Evolutionary conservation across 495 filamentous ascomycete genomes (phyloP).

Genomic region (Hyaloscypha bicolor): DNA sequence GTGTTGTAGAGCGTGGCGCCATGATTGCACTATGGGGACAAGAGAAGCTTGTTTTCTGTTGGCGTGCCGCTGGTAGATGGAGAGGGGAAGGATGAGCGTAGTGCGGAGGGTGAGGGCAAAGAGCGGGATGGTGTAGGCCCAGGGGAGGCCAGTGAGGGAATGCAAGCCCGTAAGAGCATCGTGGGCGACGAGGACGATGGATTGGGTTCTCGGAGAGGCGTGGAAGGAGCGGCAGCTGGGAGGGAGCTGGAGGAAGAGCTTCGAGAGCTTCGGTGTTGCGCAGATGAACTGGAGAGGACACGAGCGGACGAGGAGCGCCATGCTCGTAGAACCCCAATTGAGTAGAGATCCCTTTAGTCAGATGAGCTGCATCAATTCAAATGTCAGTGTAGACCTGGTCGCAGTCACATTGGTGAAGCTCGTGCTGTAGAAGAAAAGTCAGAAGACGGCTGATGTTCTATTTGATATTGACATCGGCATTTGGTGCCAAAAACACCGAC

Average conservation of each 20-base stretch:
- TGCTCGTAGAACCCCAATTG: constrained; percentile 1
- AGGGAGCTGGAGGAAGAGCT: constrained; percentile 27
- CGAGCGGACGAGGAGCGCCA: constrained; percentile 17
- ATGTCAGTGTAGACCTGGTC: background rate
- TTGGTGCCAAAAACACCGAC: constrained; percentile 2
- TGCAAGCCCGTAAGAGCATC: constrained; percentile 64
- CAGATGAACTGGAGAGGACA: constrained; percentile 9
- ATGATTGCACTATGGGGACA: constrained; percentile 53
- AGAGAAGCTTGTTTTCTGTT: constrained; percentile 47
- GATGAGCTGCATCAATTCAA: background rate
- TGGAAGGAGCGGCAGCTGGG: constrained; percentile 32
- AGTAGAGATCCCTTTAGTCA: background rate
- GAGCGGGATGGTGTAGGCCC: constrained; percentile 71
- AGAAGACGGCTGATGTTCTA: background rate
- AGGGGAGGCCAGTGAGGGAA: constrained; percentile 60
- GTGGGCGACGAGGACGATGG: constrained; percentile 53
- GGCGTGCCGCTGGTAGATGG: constrained; percentile 52
- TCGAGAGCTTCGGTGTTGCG: constrained; percentile 20
- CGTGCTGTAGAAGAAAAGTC: background rate
- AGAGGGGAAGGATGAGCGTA: constrained; percentile 59
- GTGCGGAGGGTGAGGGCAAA: constrained; percentile 65
- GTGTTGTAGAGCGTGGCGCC: constrained; percentile 35
- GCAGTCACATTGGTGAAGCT: background rate
- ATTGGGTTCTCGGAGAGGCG: constrained; percentile 36
- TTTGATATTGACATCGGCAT: constrained; percentile 8